Conservation (phyloP, 345 rosid genomes). For the Pistacia atlantica region DNA sequence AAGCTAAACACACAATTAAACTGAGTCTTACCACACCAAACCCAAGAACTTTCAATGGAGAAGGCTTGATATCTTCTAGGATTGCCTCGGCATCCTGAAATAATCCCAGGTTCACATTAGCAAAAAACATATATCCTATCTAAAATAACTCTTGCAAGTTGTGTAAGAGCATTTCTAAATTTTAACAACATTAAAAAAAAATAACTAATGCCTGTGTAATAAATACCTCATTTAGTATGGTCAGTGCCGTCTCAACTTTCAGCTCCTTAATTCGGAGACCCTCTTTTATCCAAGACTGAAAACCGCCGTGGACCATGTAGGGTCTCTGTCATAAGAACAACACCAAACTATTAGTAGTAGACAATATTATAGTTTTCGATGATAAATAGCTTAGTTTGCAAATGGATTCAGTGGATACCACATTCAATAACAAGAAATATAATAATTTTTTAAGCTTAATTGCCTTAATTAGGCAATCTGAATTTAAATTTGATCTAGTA, state of each 20-base stretch:
- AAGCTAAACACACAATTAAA: conserved; percentile 2
- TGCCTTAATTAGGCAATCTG: neutral
- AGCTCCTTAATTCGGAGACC: conserved; percentile 81
- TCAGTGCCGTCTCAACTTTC: conserved; percentile 74
- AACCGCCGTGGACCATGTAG: conserved; percentile 85
- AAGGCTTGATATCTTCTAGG: conserved; percentile 73
- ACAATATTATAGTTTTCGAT: conserved; percentile 2
- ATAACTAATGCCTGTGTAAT: conserved; percentile 3
- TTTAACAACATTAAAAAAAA: no score
- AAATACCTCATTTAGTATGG: conserved; percentile 81
- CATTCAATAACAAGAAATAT: neutral
- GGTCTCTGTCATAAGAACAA: conserved; percentile 55
- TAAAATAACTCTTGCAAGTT: no score
- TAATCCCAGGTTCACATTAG: conserved; percentile 3
- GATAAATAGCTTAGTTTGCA: neutral
- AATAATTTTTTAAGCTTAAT: neutral
- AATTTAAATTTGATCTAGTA: neutral
- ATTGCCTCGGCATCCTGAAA: conserved; percentile 94
- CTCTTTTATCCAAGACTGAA: conserved; percentile 74
- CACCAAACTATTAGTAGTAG: conserved; percentile 23
- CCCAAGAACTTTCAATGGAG: conserved; percentile 70
- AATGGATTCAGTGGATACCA: neutral
- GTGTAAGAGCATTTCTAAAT: no score
- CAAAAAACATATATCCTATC: conserved; percentile 1
- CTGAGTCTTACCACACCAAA: conserved; percentile 67